Percentiles rank a stretch among this genome's conserved stretches.
Conservation (phyloP, 2,329 filamentous ascomycete species). For the Rasamsonia emersonii region DNA sequence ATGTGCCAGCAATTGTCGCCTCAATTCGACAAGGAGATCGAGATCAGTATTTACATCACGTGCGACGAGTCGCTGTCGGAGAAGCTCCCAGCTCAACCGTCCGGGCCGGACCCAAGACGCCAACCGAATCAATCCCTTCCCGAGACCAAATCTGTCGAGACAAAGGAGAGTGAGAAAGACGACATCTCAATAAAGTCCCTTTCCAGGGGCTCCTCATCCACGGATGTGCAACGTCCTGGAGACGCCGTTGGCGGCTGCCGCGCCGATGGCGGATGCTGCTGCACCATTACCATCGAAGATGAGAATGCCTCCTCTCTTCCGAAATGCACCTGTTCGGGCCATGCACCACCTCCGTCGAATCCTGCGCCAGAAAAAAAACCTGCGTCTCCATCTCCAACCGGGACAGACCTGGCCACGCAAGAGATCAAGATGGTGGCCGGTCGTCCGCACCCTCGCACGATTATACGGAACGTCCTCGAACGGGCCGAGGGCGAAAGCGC, state of each 20-base stretch:
- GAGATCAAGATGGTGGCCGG: conserved; percentile 26
- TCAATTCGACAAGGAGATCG: conserved; percentile 35
- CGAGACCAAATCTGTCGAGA: conserved; percentile 2
- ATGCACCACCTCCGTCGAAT: conserved; percentile 10
- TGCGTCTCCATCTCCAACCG: conserved; percentile 6
- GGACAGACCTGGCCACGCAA: conserved; percentile 22
- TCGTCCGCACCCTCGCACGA: conserved; percentile 42
- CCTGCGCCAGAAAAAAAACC: conserved; percentile 5
- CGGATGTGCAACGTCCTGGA: conserved; percentile 2
- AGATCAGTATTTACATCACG: conserved; percentile 48
- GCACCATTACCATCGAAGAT: conserved; percentile 39
- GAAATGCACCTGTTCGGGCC: conserved; percentile 28
- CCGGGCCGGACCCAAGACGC: not conserved
- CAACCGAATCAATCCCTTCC: not conserved
- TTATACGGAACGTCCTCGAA: conserved; percentile 50
- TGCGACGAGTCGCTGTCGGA: conserved; percentile 42
- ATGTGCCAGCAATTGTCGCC: conserved; percentile 20
- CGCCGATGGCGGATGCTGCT: conserved; percentile 39
- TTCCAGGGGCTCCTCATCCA: conserved; percentile 9
- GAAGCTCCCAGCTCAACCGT: conserved; percentile 15
- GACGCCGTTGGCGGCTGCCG: conserved; percentile 12
- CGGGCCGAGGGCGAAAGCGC: conserved; percentile 53
- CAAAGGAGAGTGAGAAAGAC: conserved; percentile 14
- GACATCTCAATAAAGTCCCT: conserved; percentile 16
- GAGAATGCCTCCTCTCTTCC: conserved; percentile 31